Evolutionary conservation across 2,329 filamentous ascomycete species (phyloP).

Genomic region (Claviceps quebecensis): DNA sequence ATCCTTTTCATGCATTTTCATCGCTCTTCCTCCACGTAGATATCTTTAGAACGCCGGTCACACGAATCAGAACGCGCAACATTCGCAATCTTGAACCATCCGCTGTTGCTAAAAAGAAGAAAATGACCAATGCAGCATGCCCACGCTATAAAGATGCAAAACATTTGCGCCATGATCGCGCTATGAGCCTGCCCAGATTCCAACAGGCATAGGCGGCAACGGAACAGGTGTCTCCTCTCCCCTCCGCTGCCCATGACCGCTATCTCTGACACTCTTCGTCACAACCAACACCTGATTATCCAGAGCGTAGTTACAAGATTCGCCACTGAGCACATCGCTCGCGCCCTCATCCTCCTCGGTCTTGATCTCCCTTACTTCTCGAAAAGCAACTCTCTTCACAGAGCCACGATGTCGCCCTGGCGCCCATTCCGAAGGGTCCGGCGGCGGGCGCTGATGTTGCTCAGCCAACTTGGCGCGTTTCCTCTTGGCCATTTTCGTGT

Average conservation of each 20-base stretch:
- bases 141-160: no score
- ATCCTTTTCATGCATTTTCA: no score
- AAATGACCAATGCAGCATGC: no score
- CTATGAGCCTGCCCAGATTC: background rate
- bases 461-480: constrained; percentile 9
- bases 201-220: background rate
- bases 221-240: background rate
- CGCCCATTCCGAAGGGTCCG: background rate
- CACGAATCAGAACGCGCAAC: no score
- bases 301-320: background rate
- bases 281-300: constrained; percentile 14
- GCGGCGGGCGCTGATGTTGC: background rate
- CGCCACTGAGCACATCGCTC: background rate
- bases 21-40: no score
- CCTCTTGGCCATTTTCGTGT: constrained; percentile 18
- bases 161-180: background rate
- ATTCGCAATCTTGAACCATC: no score
- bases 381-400: constrained; percentile 7
- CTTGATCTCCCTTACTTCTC: constrained; percentile 4
- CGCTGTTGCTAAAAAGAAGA: no score
- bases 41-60: no score
- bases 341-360: background rate
- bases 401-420: constrained; percentile 11
- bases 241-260: background rate
- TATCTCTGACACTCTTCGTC: background rate